These are phyloP conservation scores for Erodium maritimum DNA, from an alignment of 345 rosid genomes.

Conservation along the genomic window DNA sequence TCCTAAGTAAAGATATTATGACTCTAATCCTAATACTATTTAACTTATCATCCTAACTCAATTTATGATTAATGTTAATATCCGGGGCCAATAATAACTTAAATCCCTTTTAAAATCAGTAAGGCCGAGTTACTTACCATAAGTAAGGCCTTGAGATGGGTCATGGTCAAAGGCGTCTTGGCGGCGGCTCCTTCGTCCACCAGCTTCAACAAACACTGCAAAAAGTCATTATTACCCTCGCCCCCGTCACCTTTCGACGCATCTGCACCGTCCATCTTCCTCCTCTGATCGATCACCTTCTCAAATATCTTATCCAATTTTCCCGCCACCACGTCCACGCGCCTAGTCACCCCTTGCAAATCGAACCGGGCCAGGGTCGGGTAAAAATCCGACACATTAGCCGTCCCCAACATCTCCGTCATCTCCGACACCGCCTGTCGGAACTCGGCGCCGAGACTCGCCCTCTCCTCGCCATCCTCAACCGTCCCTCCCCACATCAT, in stretches of 20 bases:
- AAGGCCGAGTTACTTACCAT: slow-evolving; percentile 32
- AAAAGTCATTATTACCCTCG: slow-evolving; percentile 23
- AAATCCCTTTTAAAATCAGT: too few relatives aligned
- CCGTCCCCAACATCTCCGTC: slow-evolving; percentile 21
- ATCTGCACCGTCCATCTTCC: slow-evolving; percentile 9
- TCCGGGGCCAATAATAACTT: too few relatives aligned
- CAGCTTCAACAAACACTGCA: slow-evolving; percentile 36
- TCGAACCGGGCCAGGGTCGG: slow-evolving; percentile 41
- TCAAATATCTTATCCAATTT: slow-evolving; percentile 31
- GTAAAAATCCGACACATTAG: slow-evolving; percentile 51
- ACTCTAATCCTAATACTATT: too few relatives aligned
- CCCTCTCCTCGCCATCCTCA: slow-evolving; percentile 18
- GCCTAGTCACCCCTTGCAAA: slow-evolving; percentile 38
- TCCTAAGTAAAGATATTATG: too few relatives aligned
- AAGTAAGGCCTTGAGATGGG: slow-evolving; percentile 41
- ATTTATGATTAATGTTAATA: too few relatives aligned
- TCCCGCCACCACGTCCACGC: slow-evolving; percentile 13
- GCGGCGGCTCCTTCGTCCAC: slow-evolving; percentile 27
- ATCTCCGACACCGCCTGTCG: slow-evolving; percentile 16
- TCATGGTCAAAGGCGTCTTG: slow-evolving; percentile 28
- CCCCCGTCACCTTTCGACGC: background rate
- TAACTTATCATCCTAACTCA: too few relatives aligned
- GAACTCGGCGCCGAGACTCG: slow-evolving; percentile 19
- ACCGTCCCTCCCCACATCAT: slow-evolving; percentile 39
- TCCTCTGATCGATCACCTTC: slow-evolving; percentile 22